Evolutionary conservation across 768 basidiomycete genomes (phyloP).

Genomic region (Chalciporus chontae): DNA sequence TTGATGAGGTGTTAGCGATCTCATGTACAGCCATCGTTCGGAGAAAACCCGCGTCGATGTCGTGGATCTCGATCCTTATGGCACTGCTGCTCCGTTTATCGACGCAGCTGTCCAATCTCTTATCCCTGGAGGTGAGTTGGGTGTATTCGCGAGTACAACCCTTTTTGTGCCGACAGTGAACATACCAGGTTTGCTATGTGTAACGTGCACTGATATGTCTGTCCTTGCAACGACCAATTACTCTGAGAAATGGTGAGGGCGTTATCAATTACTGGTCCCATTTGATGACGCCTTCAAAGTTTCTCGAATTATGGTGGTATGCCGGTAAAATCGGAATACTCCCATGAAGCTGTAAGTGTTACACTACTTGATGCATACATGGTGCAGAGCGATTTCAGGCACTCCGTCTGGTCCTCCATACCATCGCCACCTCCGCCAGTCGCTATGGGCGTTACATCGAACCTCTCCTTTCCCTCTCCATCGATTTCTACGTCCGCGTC

Average conservation of each 20-base stretch:
- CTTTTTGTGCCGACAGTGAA: slow-evolving; percentile 1
- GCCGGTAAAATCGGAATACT: slow-evolving; percentile 88
- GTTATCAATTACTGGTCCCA: background rate
- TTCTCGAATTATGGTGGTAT: slow-evolving; percentile 95
- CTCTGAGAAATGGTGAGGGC: slow-evolving; percentile 86
- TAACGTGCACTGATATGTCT: slow-evolving; percentile 95
- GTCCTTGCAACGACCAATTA: slow-evolving; percentile 93
- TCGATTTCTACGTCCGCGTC: slow-evolving; percentile 95
- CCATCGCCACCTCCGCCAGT: slow-evolving; percentile 81
- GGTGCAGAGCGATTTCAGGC: slow-evolving; percentile 47
- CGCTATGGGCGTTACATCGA: slow-evolving; percentile 91
- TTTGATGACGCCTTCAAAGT: slow-evolving; percentile 37
- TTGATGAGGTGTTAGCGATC: slow-evolving; percentile 45
- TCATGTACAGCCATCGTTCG: slow-evolving; percentile 88
- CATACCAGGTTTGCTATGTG: slow-evolving; percentile 70
- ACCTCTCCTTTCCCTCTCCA: slow-evolving; percentile 85
- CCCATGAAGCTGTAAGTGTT: slow-evolving; percentile 79
- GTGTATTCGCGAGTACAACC: background rate
- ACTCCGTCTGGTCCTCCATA: slow-evolving; percentile 85
- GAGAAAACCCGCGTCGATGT: slow-evolving; percentile 79
- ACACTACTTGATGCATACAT: background rate
- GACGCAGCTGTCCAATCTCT: slow-evolving; percentile 90
- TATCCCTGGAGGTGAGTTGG: slow-evolving; percentile 74
- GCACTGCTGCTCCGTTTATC: slow-evolving; percentile 94
- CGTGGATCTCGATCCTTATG: slow-evolving; percentile 98